Evolutionary conservation across 768 basidiomycete species (phyloP).

Genomic region (Coprinellus micaceus): DNA sequence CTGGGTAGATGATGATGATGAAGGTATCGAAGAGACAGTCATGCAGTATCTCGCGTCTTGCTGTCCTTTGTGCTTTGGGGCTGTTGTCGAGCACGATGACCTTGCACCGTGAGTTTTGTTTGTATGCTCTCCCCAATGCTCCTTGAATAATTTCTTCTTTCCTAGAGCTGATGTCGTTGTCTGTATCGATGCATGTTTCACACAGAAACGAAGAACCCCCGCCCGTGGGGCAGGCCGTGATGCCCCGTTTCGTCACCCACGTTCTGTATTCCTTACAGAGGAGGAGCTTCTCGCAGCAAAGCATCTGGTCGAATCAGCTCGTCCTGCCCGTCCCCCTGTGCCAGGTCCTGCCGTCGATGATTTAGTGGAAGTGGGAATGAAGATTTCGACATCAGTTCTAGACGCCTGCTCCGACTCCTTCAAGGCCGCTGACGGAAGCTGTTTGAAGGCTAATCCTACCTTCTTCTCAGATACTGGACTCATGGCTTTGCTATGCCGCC

Average conservation of each 20-base stretch:
- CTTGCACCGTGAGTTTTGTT: conserved; percentile 6
- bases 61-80: conserved; percentile 18
- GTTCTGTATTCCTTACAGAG: not conserved
- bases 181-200: conserved; percentile 32
- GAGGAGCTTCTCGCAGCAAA: not conserved
- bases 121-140: not conserved
- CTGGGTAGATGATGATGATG: not conserved
- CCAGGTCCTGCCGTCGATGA: not conserved
- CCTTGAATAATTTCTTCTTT: not conserved
- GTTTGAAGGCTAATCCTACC: conserved; percentile 13
- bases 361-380: conserved; percentile 4
- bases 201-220: conserved; percentile 24
- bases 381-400: conserved; percentile 12
- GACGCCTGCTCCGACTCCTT: conserved; percentile 17
- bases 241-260: not conserved
- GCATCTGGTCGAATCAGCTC: not conserved
- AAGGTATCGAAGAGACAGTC: conserved; percentile 8
- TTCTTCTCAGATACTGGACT: conserved; percentile 26
- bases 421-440: conserved; percentile 20
- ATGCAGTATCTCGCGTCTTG: conserved; percentile 17
- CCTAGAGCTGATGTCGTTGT: conserved; percentile 23
- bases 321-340: not conserved
- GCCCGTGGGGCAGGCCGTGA: not conserved
- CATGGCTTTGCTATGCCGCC: conserved; percentile 32
- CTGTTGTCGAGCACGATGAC: conserved; percentile 7